A percentile compares a stretch with the other conserved stretches of the same genome.
Conservation (phyloP, 2,329 filamentous ascomycete genomes). For the Alternaria brassicicola region DNA sequence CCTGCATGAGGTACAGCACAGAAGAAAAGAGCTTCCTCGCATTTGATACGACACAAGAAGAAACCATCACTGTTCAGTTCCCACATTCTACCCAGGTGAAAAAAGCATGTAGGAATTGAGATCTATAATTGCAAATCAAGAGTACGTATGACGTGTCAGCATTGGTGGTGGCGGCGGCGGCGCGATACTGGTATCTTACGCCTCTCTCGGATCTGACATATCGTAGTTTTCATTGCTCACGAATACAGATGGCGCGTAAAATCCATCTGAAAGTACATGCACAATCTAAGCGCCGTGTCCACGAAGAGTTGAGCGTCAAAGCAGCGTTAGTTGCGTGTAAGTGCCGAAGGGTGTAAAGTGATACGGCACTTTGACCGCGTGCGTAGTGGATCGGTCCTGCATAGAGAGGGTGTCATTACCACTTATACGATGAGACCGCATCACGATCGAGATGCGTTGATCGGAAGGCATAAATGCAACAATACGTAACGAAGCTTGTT, state of each 20-base stretch:
- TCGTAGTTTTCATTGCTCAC: background rate
- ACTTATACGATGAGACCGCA: background rate
- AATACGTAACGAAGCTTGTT: background rate
- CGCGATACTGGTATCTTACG: background rate
- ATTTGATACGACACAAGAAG: background rate
- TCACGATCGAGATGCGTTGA: background rate
- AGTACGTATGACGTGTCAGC: background rate
- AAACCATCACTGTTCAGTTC: background rate
- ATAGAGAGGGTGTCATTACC: background rate
- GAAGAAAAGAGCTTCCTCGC: background rate
- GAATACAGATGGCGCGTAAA: background rate
- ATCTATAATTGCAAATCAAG: background rate
- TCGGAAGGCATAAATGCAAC: background rate
- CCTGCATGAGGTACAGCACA: background rate
- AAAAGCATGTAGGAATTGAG: background rate
- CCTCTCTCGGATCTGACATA: background rate
- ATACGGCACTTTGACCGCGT: background rate
- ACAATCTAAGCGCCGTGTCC: background rate
- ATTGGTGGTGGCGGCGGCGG: background rate
- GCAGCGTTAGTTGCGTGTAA: background rate
- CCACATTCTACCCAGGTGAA: background rate
- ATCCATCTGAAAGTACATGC: background rate
- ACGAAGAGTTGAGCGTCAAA: background rate
- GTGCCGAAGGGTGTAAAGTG: background rate
- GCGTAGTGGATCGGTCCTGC: background rate